phyloP scores from a whole-genome alignment of 2,329 filamentous ascomycete species.

The Alternaria postmessia region DNA sequence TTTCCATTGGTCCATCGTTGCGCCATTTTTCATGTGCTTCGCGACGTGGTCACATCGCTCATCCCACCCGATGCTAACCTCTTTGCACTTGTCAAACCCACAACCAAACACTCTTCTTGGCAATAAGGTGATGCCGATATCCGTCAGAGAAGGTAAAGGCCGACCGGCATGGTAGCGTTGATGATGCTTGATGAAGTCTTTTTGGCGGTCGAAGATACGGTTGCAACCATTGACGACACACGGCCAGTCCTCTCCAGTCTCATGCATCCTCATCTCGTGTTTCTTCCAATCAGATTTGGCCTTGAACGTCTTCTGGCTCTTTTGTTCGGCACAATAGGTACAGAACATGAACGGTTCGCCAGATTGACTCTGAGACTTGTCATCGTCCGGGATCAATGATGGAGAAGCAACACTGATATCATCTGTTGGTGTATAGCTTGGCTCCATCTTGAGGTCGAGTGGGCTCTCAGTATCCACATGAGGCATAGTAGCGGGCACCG shows the following conservation, averaged over 20 bases:
- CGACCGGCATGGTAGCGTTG: slow-evolving; percentile 49
- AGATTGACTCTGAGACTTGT: slow-evolving; percentile 33
- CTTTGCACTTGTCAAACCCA: slow-evolving; percentile 51
- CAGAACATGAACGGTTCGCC: slow-evolving; percentile 51
- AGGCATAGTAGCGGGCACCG: slow-evolving; percentile 40
- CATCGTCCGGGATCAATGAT: slow-evolving; percentile 26
- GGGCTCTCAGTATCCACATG: slow-evolving; percentile 45
- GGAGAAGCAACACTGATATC: slow-evolving; percentile 43
- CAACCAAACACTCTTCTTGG: slow-evolving; percentile 49
- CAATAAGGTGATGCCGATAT: slow-evolving; percentile 45
- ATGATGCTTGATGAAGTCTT: slow-evolving; percentile 50
- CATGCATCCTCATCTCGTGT: slow-evolving; percentile 51
- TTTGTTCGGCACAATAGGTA: slow-evolving; percentile 49
- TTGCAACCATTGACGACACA: slow-evolving; percentile 47
- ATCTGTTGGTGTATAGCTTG: slow-evolving; percentile 43
- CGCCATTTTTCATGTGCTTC: slow-evolving; percentile 51
- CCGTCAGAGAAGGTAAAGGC: slow-evolving; percentile 45
- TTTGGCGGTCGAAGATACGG: slow-evolving; percentile 48
- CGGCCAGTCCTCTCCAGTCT: slow-evolving; percentile 51
- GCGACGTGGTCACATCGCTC: slow-evolving; percentile 51
- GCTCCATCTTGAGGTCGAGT: slow-evolving; percentile 41
- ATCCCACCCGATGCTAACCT: slow-evolving; percentile 51
- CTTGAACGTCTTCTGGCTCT: slow-evolving; percentile 48
- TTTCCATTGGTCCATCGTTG: slow-evolving; percentile 47
- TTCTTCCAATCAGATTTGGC: slow-evolving; percentile 53